Evolutionary conservation across 192 early-diverging fungal genomes (phyloP).

Genomic region (Rhizoclosmatium globosum): DNA sequence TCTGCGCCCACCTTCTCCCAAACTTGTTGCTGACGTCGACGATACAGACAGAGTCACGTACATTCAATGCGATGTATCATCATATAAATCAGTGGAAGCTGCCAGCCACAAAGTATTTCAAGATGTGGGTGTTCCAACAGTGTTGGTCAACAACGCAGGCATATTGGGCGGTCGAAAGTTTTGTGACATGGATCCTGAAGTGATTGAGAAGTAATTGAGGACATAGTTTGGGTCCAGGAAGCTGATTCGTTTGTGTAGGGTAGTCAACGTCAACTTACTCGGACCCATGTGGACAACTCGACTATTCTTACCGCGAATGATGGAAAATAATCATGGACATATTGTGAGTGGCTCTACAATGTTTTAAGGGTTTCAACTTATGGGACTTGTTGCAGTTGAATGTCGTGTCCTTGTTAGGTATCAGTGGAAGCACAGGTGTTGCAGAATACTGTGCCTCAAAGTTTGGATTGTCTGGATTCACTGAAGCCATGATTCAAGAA

Average conservation of each 20-base stretch:
- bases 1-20: conserved; percentile 38
- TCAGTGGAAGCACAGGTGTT: conserved; percentile 32
- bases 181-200: conserved; percentile 65
- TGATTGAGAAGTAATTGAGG: conserved; percentile 59
- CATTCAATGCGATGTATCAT: conserved; percentile 71
- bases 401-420: conserved; percentile 22
- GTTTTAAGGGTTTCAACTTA: conserved; percentile 46
- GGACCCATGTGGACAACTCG: conserved; percentile 79
- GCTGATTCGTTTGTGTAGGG: conserved; percentile 42
- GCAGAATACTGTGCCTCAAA: conserved; percentile 84
- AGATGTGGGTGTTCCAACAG: conserved; percentile 74
- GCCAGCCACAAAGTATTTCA: conserved; percentile 20
- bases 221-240: background rate
- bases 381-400: conserved; percentile 15
- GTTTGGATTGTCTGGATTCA: conserved; percentile 74
- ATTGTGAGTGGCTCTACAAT: conserved; percentile 66
- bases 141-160: conserved; percentile 86
- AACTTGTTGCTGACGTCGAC: background rate
- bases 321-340: conserved; percentile 76
- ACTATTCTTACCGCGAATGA: conserved; percentile 79
- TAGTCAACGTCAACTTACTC: conserved; percentile 75
- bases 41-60: conserved; percentile 38
- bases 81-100: conserved; percentile 51
- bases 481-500: conserved; percentile 81
- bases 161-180: conserved; percentile 72